Conservation (phyloP, 495 filamentous ascomycete genomes). For the Penicillium steckii region DNA sequence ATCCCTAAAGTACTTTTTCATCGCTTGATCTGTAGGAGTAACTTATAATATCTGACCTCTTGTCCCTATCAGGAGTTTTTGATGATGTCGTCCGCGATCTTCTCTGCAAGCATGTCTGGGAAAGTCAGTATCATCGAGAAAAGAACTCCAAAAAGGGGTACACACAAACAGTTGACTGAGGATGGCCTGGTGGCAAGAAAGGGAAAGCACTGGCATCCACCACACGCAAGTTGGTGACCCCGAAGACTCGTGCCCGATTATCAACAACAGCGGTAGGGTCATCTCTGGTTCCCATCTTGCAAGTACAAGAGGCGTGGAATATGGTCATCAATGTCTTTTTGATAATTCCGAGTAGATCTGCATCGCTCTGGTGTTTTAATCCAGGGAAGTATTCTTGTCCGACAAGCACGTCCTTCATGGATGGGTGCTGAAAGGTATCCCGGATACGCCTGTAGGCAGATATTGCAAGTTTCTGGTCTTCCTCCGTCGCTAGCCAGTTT, state of each 20-base stretch:
- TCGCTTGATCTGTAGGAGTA: not conserved
- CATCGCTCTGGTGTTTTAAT: slow-evolving; percentile 41
- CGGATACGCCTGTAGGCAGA: slow-evolving; percentile 52
- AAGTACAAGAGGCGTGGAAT: slow-evolving; percentile 53
- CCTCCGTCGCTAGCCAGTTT: slow-evolving; percentile 51
- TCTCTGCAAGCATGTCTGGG: slow-evolving; percentile 57
- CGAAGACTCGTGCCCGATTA: slow-evolving; percentile 46
- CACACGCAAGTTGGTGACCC: slow-evolving; percentile 52
- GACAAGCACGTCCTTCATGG: slow-evolving; percentile 35
- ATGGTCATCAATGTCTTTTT: slow-evolving; percentile 41
- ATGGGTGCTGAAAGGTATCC: slow-evolving; percentile 28
- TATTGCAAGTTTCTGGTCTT: slow-evolving; percentile 53
- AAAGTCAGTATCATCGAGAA: slow-evolving; percentile 2
- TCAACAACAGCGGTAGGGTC: slow-evolving; percentile 58
- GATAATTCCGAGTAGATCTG: slow-evolving; percentile 48
- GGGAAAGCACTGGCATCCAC: slow-evolving; percentile 61
- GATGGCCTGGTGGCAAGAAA: slow-evolving; percentile 56
- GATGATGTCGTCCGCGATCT: slow-evolving; percentile 57
- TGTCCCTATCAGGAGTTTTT: not conserved
- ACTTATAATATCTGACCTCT: not conserved
- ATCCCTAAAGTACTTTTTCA: not conserved
- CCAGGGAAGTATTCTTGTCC: slow-evolving; percentile 56
- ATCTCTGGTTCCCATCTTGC: slow-evolving; percentile 47
- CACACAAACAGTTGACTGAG: slow-evolving; percentile 50
- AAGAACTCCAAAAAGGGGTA: slow-evolving; percentile 1